Evolutionary conservation across 2,329 filamentous ascomycete genomes (phyloP), one percentile per base, ranked within the genome.

Genomic region (Madurella fahalii): DNA sequence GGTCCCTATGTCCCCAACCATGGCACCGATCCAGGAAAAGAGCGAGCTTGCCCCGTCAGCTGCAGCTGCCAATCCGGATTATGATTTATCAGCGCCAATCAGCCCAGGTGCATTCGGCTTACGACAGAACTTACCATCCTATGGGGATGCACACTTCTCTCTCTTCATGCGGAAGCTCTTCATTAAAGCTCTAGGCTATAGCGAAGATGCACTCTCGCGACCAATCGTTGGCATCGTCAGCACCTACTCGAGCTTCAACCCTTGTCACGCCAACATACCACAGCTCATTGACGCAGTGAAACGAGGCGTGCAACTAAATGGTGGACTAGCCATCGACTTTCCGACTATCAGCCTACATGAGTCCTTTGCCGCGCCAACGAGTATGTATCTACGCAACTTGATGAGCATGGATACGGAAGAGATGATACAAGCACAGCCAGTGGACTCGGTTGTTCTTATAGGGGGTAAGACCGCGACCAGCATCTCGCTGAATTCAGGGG

Each of bases 351-450:
- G 83, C 58, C 65, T 90, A 0, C 83, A 86, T 60, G 86, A 90
- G 74, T 79, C 76, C 2, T 90, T 90, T 65, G 77, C 86, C 0
- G 74, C 78, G 43, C 86, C 86, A 2, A 89, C 86, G 4, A 89
- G 85, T 70, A 89, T 90, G 87, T 89, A 83, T 52, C 65, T 90
- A 46, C 71, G 87, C 32, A 90, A 90, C 60, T 64, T 90, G 53
- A 90, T 90, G 86, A 85, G 83, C 60, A 88, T 90, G 84, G 87
- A 90, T 64, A 90, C 87, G 0, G 87, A 90, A 67, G 86, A 90
- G 72, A 90, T 90, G 86, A 83, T 89, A 50, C 74, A 74, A 42
- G 86, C 85, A 0, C 86, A 90, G 68, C 86, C 86, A 0, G 76
- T 86, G 15, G 86, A 90, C 69, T 82, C 83, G 0, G 81, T 82